Evolutionary conservation across 2,329 filamentous ascomycete genomes (phyloP), one percentile per base, ranked within the genome.

Genomic region (Cyphellophora attinorum): DNA sequence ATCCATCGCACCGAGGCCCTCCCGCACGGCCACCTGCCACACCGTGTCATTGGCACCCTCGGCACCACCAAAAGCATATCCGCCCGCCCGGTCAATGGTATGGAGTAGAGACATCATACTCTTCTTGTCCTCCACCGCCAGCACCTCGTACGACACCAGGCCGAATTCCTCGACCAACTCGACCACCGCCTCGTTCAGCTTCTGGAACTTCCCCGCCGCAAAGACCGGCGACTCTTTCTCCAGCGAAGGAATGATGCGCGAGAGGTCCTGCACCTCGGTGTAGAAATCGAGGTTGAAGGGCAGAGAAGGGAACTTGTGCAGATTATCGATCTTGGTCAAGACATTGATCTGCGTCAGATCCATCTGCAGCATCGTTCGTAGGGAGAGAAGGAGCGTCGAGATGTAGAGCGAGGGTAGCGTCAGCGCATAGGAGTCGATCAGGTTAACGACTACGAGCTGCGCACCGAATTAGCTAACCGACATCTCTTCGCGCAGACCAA

Each of bases 211-310:
- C 13, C 74, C 69, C 47, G 74, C 78, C 5, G 72, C 70, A 55
- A 81, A 60, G 5, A 68, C 72, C 0, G 84, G 77, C 2, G 81
- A 80, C 57, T 98, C 91, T 15, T 74, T 70, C 49, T 86, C 79
- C 27, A 98, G 74, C 40, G 79, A 70, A 2, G 86, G 85, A 1
- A 91, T 72, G 10, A 98, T 70, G 48, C 94, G 85, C 14, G 76
- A 75, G 3, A 98, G 72, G 51, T 95, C 86, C 59, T 98, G 88
- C 5, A 96, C 89, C 58, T 98, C 89, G 41, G 91, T 96, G 58
- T 96, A 98, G 60, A 81, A 98, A 46, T 95, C 88, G 40, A 98
- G 77, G 51, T 94, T 94, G 67, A 98, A 95, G 0, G 88, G 85
- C 0, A 98, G 69, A 16, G 84, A 76, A 30, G 85, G 80, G 53